Base-by-base conservation (phyloP, 2,329 filamentous ascomycete species). In the Penicillium vulpinum region DNA sequence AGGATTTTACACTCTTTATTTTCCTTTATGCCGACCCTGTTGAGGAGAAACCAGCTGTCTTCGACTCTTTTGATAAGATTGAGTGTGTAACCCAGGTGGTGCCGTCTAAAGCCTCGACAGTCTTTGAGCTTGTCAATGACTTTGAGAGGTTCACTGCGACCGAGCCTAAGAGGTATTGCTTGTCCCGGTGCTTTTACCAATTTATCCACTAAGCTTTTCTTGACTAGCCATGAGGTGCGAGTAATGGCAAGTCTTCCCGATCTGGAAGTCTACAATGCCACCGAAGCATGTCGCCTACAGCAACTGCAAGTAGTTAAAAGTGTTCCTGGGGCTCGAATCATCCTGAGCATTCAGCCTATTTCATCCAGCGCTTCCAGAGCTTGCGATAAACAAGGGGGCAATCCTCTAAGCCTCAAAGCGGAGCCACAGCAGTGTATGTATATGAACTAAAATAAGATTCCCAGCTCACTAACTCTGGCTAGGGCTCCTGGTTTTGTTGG, bases 401-500 rank as follows among this genome's bases (percentile, higher is more conserved):
- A 51, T 39, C 52, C 54, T 4, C 50, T 63, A 21, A 59, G 59
- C 3, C 28, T 62, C 16, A 39, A 46, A 15, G 28, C 39, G 0
- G 45, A 53, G 9, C 48, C 41, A 11, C 51, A 56, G 15, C 56
- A 62, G 54, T 63, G 61, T 61, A 57, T 16, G 57, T 41, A 8
- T 48, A n/a, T 39, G 15, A 9, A n/a, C 1, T 28, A 2, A 0
- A 43, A n/a, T n/a, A 16, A 10, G 1, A 29, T 29, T 18, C 11
- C 3, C 16, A 4, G 3, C 9, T 7, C 9, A 24, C 33, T 31
- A 8, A 36, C 39, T 10, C 21, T 29, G 13, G 13, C 10, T 22
- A 64, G 62, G 57, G 61, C 51, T 60, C 22, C 16, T 62, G 33
- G 33, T 56, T 11, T 47, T 63, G 54, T 52, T 47, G 40, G 57